Base-by-base conservation (phyloP, 1,139 yeast species). In the Protomyces inundatus region DNA sequence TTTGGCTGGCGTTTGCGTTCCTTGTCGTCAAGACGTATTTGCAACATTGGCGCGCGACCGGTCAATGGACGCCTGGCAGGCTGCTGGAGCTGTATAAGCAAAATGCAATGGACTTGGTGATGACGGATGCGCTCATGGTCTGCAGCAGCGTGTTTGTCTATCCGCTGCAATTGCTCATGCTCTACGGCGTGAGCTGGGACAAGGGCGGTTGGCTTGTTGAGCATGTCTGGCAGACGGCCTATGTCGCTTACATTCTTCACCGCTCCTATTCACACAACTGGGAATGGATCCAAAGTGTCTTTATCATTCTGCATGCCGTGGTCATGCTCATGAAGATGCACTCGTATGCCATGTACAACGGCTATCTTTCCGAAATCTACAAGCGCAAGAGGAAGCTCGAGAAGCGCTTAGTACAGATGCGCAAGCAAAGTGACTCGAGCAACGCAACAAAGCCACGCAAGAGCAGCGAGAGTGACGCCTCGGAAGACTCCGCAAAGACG, bases 241-340 rank as follows among this genome's bases (percentile, higher is more conserved):
- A 61, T 37, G 42, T 66, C 14, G 59, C 34, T 14, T 53, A 37
- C n/a, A 61, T 57, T 37, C 52, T 61, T n/a, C 53, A 45, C 33
- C 54, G 62, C 50, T 48, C 65, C 12, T 40, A 55, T 16, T 33
- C 50, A 32, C 52, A 61, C n/a, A 53, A 65, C 6, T 67, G 67
- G 55, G 68, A 68, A 10, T 91, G 98, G 98, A 86, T 90, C 62
- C 96, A 90, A 3, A 84, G 85, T 71, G 91, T 90, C 51, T 91
- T 88, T 71, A 76, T 91, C 67, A 80, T 88, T 66, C 78, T 91
- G 65, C 98, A 91, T 73, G 83, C 89, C n/a, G 78, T 89, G 63
- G 97, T 91, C 3, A 77, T 90, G 69, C 74, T 91, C 68, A 91
- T 91, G 98, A 91, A 91, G 73, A 87, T 86, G 84, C 97, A 91